Evolutionary conservation across 2,329 filamentous ascomycete genomes (phyloP), one percentile per base, ranked within the genome.

Genomic region (Epichloe aotearoae): DNA sequence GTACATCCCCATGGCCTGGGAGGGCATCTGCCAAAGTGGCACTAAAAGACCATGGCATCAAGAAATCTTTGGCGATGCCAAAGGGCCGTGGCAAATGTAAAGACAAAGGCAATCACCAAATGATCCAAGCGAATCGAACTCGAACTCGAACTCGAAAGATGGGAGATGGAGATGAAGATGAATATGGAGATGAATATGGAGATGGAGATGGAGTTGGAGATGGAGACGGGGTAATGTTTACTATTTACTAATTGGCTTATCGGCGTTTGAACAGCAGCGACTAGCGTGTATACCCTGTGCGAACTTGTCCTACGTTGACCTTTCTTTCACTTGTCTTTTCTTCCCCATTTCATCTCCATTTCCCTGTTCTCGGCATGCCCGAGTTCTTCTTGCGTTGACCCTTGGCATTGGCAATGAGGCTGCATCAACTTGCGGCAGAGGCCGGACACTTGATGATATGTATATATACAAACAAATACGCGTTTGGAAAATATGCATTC

Each of bases 21-120:
- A 67, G 26, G 63, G 54, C 4, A 56, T 68, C 3, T 68, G 66
- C 49, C 64, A 67, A 48, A 62, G 59, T 46, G 37, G 46, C 10
- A 58, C 58, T 4, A 51, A 52, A 20, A 56, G 49, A 46, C 51
- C 55, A 4, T 68, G 66, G 66, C 56, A 66, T 33, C 59, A 66
- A 11, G 60, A 62, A 50, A 46, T 68, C 0, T 67, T 68, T 53
- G 61, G 58, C 2, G 66, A 68, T 36, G 54, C 51, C 3, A 58
- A 65, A 40, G 66, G 66, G 0, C 60, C 62, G 3, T 45, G 67
- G 43, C 50, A 56, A 8, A 30, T 56, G 19, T 52, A 15, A 36
- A 19, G 6, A n/a, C 2, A 30, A 30, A 3, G 7, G 26, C 8
- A 12, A 30, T n/a, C 44, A 2, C n/a, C 23, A 23, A 30, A 4